Conservation (phyloP, 805 yeast genomes). For the Cyberlindnera americana region DNA sequence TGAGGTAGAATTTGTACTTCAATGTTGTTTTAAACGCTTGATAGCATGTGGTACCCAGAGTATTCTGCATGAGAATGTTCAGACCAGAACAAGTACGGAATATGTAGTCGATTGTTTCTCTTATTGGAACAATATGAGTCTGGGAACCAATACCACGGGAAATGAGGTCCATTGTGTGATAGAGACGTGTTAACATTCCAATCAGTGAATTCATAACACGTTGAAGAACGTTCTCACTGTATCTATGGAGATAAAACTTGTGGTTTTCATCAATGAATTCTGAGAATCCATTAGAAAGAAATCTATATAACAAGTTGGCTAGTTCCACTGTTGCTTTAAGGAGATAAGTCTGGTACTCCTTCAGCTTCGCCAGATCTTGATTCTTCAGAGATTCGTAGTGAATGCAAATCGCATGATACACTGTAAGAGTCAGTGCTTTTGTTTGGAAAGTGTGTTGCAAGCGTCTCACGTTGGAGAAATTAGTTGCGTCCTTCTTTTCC, state of each 20-base stretch:
- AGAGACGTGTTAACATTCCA: constrained; percentile 17
- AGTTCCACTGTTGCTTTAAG: constrained; percentile 13
- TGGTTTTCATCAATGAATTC: constrained; percentile 18
- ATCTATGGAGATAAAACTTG: constrained; percentile 17
- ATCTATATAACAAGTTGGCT: constrained; percentile 16
- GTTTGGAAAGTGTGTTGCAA: constrained; percentile 19
- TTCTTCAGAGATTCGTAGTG: constrained; percentile 21
- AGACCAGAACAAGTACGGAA: constrained; percentile 19
- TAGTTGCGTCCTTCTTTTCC: constrained; percentile 6
- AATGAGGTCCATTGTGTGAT: constrained; percentile 22
- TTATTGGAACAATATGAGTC: background rate
- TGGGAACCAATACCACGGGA: constrained; percentile 15
- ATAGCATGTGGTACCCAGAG: constrained; percentile 23
- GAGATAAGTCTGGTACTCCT: constrained; percentile 8
- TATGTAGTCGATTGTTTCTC: constrained; percentile 1
- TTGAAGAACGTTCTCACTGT: constrained; percentile 19
- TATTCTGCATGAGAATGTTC: constrained; percentile 20
- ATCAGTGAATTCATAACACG: constrained; percentile 18
- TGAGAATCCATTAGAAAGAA: constrained; percentile 13
- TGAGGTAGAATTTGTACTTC: constrained; percentile 22
- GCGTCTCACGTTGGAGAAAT: constrained; percentile 15
- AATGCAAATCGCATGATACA: constrained; percentile 19
- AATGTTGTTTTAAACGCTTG: constrained; percentile 26
- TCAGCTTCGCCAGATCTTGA: constrained; percentile 13
- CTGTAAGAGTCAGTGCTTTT: constrained; percentile 17